Base-by-base conservation (phyloP, 2,329 filamentous ascomycete species). In the Bipolaris oryzae region DNA sequence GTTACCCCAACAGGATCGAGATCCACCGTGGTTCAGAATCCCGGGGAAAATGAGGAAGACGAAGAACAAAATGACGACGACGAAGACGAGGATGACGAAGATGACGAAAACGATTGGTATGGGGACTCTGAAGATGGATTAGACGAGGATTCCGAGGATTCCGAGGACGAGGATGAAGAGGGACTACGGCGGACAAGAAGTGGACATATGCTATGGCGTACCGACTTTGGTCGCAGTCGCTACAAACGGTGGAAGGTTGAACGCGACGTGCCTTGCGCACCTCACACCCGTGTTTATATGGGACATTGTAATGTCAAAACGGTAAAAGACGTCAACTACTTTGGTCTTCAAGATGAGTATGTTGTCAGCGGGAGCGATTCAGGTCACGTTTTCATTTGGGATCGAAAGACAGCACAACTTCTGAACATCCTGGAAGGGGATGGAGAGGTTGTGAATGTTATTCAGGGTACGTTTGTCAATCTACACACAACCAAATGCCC, bases 321-420 rank as follows among this genome's bases (percentile, higher is more conserved):
- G 1, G 86, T 89, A 63, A 89, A 89, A 65, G 87, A 89, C 66
- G 85, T 89, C 57, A 89, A 89, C 58, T 89, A 84, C 74, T 89
- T 86, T 60, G 87, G 87, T 0, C 74, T 87, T 35, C 77, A 88
- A 56, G 87, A 89, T 64, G 86, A 89, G 67, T 89, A 88, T 60
- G 85, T 89, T 10, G 86, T 89, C 10, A 87, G 84, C 54, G 87
- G 87, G 5, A 87, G 84, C 57, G 87, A 89, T 65, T 85, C 83
- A 48, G 87, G 87, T 0, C 83, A 89, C 68, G 69, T 89, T 21
- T 89, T 89, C 72, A 88, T 89, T 50, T 89, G 87, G 87, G 86
- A 89, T 63, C 81, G 83, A 53, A 85, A 87, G 65, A 86, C 85
- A 4, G 77, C 79, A 16, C 77, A 85, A 53, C 74, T 89, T 46